Base-by-base conservation (phyloP, 2,329 filamentous ascomycete species). In the Arthrinium puccinioides region DNA sequence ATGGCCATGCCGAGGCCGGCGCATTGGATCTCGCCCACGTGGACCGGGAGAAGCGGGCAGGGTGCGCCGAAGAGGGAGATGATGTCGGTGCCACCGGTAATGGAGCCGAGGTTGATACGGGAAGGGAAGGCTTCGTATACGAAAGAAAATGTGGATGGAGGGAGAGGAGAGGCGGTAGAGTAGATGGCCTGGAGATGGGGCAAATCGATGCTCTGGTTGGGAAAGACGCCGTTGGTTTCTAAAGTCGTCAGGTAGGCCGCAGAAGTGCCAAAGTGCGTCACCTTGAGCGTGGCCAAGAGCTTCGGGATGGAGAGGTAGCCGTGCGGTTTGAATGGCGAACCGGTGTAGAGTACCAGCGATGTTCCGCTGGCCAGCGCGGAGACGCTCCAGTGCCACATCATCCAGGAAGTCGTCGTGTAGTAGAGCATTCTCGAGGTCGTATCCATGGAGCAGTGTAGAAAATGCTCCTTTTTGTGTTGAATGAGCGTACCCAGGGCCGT, bases 371-470 rank as follows among this genome's bases (percentile, higher is more conserved):
- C 85, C 4, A 97, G 77, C 6, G 82, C 87, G 1, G 87, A 90
- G 15, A 96, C 76, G 27, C 89, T 81, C 89, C 90, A 97, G 59
- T 97, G 90, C 88, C 89, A 96, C 90, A 97, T 97, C 89, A 98
- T 97, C 92, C 89, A 96, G 0, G 87, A 94, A 9, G 84, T 88
- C 4, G 89, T 96, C 1, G 88, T 95, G 64, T 89, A 96, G 66
- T 96, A 96, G 60, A 96, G 85, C 54, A 96, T 72, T 15, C 82
- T 75, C 28, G 88, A 86, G 3, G 70, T 66, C 0, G 82, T 73
- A 8, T 73, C 70, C 45, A 98, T 79, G 16, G 88, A 87, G 57
- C 84, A 86, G 56, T 97, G 90, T 4, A 97, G 70, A 32, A 83
- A 74, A 55, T 94, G 89, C 57, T 97, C 92, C 58, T 98, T 98